Base-by-base conservation (phyloP, 176 grass and related monocot genomes). In the Eleusine coracana region DNA sequence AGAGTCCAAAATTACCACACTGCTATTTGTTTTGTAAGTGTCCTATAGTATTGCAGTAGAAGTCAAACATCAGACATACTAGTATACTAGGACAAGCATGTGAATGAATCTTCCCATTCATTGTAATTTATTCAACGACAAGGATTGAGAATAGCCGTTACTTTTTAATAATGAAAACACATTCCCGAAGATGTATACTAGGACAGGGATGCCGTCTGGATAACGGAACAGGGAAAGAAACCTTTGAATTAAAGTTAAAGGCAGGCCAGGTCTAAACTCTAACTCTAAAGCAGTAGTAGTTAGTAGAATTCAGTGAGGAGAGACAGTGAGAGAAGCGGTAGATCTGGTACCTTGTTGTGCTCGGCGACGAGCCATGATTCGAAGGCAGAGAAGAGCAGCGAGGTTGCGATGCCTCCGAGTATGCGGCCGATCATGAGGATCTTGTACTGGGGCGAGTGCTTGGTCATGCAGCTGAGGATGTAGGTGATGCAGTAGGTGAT, bases 351-450 rank as follows among this genome's bases (percentile, higher is more conserved):
- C 92, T 99, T 96, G 80, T 93, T 93, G 86, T 99, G 96, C 85
- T 99, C 96, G 0, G 96, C 96, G 81, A 99, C 93, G 70, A 99
- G 96, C 96, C 96, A 99, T 4, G 96, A 99, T 79, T 99, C 96
- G 85, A 99, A 99, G 2, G 96, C 91, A 20, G 96, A 99, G 87
- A 99, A 96, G 80, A 99, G 96, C 20, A 99, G 87, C 9, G 96
- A 96, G 9, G 96, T 99, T 54, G 96, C 72, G 70, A 99, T 81
- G 41, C 96, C 96, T 0, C 93, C 96, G 68, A 99, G 83, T 9
- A 99, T 75, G 50, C 93, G 89, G 3, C 96, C 96, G 55, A 99
- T 31, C 85, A 99, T 90, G 85, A 99, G 88, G 61, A 96, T 14
- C 79, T 88, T 89, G 89, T 99, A 99, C 39, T 96, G 63, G 0